Evolutionary conservation across 768 basidiomycete species (phyloP).

Genomic region (Clitopilus passeckerianus): DNA sequence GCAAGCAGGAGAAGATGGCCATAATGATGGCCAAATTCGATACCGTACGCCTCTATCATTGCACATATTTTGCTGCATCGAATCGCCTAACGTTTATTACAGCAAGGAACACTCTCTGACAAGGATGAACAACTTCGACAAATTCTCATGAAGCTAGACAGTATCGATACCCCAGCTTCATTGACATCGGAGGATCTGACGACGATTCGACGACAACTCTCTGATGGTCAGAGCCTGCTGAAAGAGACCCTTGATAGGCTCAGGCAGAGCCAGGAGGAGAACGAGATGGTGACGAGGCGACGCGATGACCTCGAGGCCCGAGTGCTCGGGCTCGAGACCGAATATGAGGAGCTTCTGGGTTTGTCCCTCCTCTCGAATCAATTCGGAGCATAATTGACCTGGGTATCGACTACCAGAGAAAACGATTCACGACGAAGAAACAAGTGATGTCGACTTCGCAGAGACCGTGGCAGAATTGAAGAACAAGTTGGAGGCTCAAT

Average conservation of each 20-base stretch:
- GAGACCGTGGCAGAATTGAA: slow-evolving; percentile 90
- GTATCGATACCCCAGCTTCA: slow-evolving; percentile 62
- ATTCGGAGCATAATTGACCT: slow-evolving; percentile 6
- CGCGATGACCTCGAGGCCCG: slow-evolving; percentile 86
- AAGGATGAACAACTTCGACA: slow-evolving; percentile 91
- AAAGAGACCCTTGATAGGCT: slow-evolving; percentile 89
- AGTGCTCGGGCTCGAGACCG: slow-evolving; percentile 76
- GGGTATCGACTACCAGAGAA: slow-evolving; percentile 56
- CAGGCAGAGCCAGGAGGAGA: slow-evolving; percentile 88
- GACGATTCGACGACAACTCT: slow-evolving; percentile 79
- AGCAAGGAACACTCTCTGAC: slow-evolving; percentile 94
- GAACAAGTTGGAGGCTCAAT: slow-evolving; percentile 93
- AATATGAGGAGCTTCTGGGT: slow-evolving; percentile 97
- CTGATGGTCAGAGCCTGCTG: slow-evolving; percentile 81
- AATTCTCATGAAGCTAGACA: slow-evolving; percentile 79
- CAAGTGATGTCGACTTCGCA: slow-evolving; percentile 74
- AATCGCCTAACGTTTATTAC: slow-evolving; percentile 5
- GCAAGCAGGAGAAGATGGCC: slow-evolving; percentile 99
- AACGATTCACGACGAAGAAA: slow-evolving; percentile 85
- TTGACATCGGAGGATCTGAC: slow-evolving; percentile 76
- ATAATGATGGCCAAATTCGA: slow-evolving; percentile 99
- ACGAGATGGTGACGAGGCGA: slow-evolving; percentile 75
- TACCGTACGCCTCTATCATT: slow-evolving; percentile 50
- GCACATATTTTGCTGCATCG: not conserved
- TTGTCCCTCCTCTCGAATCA: slow-evolving; percentile 19